These are phyloP conservation scores for Cornus controversa DNA, from an alignment of 148 eudicot species.

Conservation along the genomic window DNA sequence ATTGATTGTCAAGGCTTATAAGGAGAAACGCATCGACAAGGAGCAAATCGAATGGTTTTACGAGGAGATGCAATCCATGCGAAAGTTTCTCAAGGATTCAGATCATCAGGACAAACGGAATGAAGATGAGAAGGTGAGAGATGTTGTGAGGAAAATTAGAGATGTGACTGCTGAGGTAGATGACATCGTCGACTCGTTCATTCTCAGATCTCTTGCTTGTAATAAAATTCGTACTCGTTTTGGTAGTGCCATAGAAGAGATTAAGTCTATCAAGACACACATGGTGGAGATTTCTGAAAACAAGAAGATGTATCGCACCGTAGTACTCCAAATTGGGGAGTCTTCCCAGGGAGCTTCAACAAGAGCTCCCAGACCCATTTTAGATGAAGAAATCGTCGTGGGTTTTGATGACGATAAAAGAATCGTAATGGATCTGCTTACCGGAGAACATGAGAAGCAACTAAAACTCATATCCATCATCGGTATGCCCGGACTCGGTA, in stretches of 20 bases:
- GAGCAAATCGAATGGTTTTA: too few relatives aligned
- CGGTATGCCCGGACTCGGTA: slow-evolving; percentile 46
- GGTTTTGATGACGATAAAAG: slow-evolving; percentile 31
- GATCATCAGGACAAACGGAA: too few relatives aligned
- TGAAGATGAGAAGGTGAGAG: neutral
- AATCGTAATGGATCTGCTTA: slow-evolving; percentile 19
- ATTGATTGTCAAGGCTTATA: too few relatives aligned
- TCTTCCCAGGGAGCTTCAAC: neutral
- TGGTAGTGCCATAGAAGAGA: neutral
- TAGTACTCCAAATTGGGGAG: neutral
- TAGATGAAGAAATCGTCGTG: slow-evolving; percentile 24
- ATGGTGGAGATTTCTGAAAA: neutral
- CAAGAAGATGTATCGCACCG: neutral
- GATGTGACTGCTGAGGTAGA: neutral
- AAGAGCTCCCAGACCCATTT: neutral
- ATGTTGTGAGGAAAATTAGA: neutral
- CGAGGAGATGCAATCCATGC: too few relatives aligned
- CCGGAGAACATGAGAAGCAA: neutral
- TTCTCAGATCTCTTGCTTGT: neutral
- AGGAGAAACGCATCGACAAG: too few relatives aligned
- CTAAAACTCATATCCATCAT: slow-evolving; percentile 37
- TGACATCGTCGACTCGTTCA: neutral
- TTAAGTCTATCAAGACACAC: neutral
- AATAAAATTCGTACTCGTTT: too few relatives aligned
- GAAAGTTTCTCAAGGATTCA: too few relatives aligned